Conservation (phyloP, 2,329 filamentous ascomycete genomes). For the Aspergillus amoenus region DNA sequence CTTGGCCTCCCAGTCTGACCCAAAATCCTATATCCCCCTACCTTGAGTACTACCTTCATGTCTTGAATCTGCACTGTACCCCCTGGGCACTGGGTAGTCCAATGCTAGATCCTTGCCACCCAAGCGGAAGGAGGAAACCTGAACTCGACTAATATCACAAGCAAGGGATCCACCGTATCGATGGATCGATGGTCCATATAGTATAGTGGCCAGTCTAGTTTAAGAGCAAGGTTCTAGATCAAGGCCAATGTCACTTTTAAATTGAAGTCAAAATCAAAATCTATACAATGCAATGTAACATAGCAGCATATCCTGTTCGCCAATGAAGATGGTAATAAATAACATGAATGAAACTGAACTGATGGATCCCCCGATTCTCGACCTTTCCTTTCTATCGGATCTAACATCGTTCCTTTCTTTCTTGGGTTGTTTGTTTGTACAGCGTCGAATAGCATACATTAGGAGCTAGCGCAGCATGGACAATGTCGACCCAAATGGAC, state of each 20-base stretch:
- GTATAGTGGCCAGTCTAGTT: background rate
- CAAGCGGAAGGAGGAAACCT: background rate
- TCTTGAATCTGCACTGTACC: no score
- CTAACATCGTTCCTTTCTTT: background rate
- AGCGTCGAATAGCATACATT: background rate
- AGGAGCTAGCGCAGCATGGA: background rate
- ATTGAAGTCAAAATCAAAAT: background rate
- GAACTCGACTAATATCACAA: background rate
- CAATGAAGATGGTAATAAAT: background rate
- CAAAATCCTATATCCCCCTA: background rate
- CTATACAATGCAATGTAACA: background rate
- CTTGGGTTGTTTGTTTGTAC: background rate
- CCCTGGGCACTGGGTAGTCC: background rate
- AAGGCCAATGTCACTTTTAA: background rate
- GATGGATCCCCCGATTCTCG: background rate
- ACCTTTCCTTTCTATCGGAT: no score
- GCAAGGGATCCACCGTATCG: background rate
- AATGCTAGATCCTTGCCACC: background rate
- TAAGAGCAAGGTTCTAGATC: background rate
- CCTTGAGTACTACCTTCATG: no score
- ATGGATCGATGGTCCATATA: background rate
- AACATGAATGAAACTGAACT: background rate
- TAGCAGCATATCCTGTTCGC: constrained; percentile 1
- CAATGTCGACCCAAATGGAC: background rate
- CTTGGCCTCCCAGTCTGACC: background rate